Conservation (phyloP, 306 rosid genomes). For the Albizia julibrissin region DNA sequence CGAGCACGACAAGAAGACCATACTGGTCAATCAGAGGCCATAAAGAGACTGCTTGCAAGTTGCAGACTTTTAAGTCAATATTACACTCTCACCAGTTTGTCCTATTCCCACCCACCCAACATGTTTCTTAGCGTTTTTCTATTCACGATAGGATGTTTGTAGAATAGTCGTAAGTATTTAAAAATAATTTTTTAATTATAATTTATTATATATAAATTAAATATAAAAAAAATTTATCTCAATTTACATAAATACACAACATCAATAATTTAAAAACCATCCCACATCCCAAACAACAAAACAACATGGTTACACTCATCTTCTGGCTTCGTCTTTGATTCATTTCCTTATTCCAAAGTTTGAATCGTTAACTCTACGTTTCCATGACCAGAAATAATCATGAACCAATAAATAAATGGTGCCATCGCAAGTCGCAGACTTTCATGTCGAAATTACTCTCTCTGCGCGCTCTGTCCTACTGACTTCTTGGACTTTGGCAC, state of each 20-base stretch:
- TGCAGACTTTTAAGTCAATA: background rate
- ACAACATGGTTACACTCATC: no score
- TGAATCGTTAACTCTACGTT: background rate
- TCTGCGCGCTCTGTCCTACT: background rate
- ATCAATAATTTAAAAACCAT: no score
- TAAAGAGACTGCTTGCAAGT: background rate
- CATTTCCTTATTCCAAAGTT: background rate
- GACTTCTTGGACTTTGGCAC: background rate
- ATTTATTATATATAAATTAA: no score
- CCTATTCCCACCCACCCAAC: background rate
- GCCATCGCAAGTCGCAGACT: background rate
- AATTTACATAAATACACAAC: no score
- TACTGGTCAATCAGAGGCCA: background rate
- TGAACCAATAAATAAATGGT: background rate
- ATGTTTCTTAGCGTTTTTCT: background rate
- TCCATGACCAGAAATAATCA: background rate
- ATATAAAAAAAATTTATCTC: no score
- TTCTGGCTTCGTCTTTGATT: no score
- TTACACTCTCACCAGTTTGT: background rate
- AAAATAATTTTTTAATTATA: no score
- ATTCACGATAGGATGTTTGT: no score
- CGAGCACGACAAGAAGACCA: background rate
- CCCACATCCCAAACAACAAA: no score
- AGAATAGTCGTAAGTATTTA: no score
- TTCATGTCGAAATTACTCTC: background rate